Conservation (phyloP, 306 rosid species). For the Gynostemma pentaphyllum region DNA sequence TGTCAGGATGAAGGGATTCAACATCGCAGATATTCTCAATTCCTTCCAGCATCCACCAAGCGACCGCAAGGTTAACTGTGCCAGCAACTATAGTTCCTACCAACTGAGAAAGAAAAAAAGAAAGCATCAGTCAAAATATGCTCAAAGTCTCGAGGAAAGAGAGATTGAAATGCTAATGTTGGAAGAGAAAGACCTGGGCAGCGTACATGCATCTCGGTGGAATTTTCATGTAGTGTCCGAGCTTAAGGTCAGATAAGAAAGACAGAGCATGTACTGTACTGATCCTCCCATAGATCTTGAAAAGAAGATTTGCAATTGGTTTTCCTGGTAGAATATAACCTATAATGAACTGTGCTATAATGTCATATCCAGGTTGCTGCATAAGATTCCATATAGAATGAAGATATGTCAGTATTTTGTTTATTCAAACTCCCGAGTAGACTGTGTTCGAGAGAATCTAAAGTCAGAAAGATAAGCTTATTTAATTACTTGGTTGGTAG, state of each 20-base stretch:
- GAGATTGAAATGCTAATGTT: not conserved
- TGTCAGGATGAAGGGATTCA: constrained; percentile 51
- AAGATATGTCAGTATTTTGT: not conserved
- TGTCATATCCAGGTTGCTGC: constrained; percentile 99
- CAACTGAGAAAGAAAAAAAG: constrained; percentile 30
- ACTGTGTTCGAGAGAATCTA: not conserved
- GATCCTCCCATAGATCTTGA: constrained; percentile 92
- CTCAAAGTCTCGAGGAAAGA: not conserved
- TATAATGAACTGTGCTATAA: constrained; percentile 91
- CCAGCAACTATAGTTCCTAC: constrained; percentile 85
- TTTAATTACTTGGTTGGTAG: constrained; percentile 75
- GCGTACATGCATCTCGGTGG: constrained; percentile 92
- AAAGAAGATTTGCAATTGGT: constrained; percentile 91
- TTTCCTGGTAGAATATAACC: constrained; percentile 90
- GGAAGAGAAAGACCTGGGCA: constrained; percentile 50
- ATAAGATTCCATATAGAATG: not conserved
- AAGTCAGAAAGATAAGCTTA: not conserved
- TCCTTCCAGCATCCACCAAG: constrained; percentile 97
- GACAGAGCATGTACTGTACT: constrained; percentile 95
- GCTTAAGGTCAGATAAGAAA: constrained; percentile 92
- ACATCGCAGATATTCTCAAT: constrained; percentile 66
- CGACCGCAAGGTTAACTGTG: constrained; percentile 69
- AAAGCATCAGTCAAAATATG: not conserved
- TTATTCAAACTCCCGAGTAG: too few species aligned
- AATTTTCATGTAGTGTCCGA: constrained; percentile 97